Percentiles rank a stretch among this genome's conserved stretches.
Conservation (phyloP, 768 basidiomycete genomes). For the Pleurotus salmoneostramineus region DNA sequence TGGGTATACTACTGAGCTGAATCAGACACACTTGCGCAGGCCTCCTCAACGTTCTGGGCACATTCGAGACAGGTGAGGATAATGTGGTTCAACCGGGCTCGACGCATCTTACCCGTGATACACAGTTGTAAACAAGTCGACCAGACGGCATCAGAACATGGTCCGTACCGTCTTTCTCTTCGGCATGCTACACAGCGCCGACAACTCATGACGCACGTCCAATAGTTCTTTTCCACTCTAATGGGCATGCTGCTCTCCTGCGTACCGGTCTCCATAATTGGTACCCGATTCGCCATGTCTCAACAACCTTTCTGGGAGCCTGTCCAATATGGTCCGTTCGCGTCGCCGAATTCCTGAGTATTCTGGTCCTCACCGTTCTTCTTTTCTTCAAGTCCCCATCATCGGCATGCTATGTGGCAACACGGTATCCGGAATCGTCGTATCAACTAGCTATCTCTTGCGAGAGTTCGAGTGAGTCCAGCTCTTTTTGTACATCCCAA, state of each 20-base stretch:
- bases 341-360: neutral
- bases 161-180: conserved; percentile 25
- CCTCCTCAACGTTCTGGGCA: conserved; percentile 72
- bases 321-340: conserved; percentile 65
- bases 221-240: conserved; percentile 63
- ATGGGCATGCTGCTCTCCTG: conserved; percentile 71
- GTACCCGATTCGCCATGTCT: conserved; percentile 72
- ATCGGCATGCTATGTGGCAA: conserved; percentile 86
- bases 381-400: conserved; percentile 55
- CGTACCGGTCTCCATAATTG: conserved; percentile 75
- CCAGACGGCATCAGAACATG: conserved; percentile 71
- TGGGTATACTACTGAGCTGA: neutral
- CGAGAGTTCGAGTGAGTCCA: conserved; percentile 65
- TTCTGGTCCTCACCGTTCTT: neutral
- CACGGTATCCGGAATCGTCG: conserved; percentile 72
- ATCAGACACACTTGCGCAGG: conserved; percentile 28
- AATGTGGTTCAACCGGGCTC: neutral
- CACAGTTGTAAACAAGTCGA: conserved; percentile 77
- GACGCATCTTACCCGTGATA: neutral
- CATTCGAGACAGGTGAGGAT: conserved; percentile 68
- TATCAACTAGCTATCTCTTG: conserved; percentile 63
- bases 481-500: neutral
- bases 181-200: too few relatives aligned
- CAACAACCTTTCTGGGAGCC: conserved; percentile 81
- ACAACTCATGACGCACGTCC: neutral